Conservation (phyloP, 257 asterid genomes). For the Solanum tarijense region DNA sequence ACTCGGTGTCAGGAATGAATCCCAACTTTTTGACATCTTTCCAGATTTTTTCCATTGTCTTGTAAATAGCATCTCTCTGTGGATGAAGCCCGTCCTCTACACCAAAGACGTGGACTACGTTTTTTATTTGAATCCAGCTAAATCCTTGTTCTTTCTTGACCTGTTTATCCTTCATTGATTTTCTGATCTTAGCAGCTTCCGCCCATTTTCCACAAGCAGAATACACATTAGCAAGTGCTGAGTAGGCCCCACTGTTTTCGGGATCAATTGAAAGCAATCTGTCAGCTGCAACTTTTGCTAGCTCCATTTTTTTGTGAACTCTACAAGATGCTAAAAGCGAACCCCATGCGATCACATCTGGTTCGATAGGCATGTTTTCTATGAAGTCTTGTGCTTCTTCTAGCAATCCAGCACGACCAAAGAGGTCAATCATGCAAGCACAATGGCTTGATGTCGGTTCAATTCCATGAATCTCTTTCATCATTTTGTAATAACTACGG, state of each 20-base stretch:
- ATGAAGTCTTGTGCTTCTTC: conserved; percentile 63
- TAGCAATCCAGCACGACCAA: conserved; percentile 82
- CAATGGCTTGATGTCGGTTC: conserved; percentile 64
- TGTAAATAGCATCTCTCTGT: conserved; percentile 50
- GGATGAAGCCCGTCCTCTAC: conserved; percentile 75
- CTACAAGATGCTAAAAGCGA: conserved; percentile 79
- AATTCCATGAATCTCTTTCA: conserved; percentile 55
- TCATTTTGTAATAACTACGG: conserved; percentile 53
- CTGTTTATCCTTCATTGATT: conserved; percentile 67
- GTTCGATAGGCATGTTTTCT: conserved; percentile 51
- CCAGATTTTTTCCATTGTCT: conserved; percentile 48
- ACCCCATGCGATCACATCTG: conserved; percentile 58
- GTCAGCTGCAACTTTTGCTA: conserved; percentile 68
- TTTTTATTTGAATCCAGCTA: conserved; percentile 77
- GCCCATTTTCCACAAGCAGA: conserved; percentile 77
- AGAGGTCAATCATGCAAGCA: conserved; percentile 78
- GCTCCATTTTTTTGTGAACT: conserved; percentile 53
- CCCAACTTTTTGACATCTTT: conserved; percentile 75
- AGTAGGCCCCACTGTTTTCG: conserved; percentile 71
- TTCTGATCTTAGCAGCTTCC: conserved; percentile 70
- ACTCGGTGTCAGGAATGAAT: conserved; percentile 57
- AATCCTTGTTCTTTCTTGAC: conserved; percentile 91
- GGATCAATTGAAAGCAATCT: conserved; percentile 63
- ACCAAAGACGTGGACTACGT: conserved; percentile 60
- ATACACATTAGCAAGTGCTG: conserved; percentile 75